phyloP scores from a whole-genome alignment of 257 asterid species.

The Solanum dulcamara region DNA sequence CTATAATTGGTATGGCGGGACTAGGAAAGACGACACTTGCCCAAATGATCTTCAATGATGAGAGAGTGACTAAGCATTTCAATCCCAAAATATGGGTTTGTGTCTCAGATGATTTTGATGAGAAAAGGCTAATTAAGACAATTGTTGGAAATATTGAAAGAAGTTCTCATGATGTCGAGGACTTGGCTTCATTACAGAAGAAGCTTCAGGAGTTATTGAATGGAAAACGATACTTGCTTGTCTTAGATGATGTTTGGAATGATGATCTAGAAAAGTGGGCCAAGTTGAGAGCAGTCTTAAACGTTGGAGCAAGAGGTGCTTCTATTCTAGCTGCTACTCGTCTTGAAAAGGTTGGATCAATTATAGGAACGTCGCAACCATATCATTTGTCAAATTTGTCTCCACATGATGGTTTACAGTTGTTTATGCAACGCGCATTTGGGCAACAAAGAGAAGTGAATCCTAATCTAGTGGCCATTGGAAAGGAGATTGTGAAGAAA shows the following conservation, averaged over 20 bases:
- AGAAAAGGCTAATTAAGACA: neutral
- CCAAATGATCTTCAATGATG: neutral
- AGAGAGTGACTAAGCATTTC: neutral
- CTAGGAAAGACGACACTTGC: neutral
- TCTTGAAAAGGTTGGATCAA: slow-evolving; percentile 6
- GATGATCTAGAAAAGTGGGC: neutral
- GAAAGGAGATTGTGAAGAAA: slow-evolving; percentile 15
- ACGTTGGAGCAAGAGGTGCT: slow-evolving; percentile 12
- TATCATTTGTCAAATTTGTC: neutral
- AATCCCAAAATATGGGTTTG: neutral
- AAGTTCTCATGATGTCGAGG: neutral
- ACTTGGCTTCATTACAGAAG: neutral
- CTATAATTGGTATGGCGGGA: neutral
- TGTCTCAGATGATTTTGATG: neutral
- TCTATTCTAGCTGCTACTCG: slow-evolving; percentile 21
- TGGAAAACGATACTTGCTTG: neutral
- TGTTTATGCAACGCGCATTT: slow-evolving; percentile 14
- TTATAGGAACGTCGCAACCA: slow-evolving; percentile 9
- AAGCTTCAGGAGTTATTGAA: neutral
- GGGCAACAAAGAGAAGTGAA: neutral
- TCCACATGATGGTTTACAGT: slow-evolving; percentile 8
- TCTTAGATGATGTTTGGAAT: neutral
- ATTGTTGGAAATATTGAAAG: neutral
- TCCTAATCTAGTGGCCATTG: slow-evolving; percentile 7
- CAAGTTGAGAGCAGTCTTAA: neutral